Evolutionary conservation across 108 stramenopile species (phyloP).

Genomic region (Discostella stelligeroides): DNA sequence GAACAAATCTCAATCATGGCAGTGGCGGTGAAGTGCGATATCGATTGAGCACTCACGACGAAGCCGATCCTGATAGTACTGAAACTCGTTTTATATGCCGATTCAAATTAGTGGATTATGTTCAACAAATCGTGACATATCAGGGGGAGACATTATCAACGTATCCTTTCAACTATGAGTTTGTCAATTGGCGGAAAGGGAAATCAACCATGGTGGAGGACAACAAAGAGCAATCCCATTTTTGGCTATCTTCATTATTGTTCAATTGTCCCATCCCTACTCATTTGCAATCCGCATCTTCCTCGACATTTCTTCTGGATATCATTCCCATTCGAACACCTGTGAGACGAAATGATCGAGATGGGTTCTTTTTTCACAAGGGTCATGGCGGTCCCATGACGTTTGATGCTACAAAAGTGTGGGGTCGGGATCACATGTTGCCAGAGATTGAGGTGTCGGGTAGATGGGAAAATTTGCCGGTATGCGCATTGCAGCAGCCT

Average conservation of each 20-base stretch:
- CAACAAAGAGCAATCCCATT: constrained; percentile 64
- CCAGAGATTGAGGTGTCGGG: constrained; percentile 40
- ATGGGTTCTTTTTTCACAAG: constrained; percentile 52
- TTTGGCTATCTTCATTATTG: constrained; percentile 74
- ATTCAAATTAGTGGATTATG: constrained; percentile 60
- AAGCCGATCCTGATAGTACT: constrained; percentile 77
- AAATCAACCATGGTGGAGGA: constrained; percentile 53
- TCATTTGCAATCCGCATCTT: constrained; percentile 7
- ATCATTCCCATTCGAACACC: constrained; percentile 73
- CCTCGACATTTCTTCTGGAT: constrained; percentile 52
- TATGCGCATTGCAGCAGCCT: constrained; percentile 26
- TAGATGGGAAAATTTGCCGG: constrained; percentile 57
- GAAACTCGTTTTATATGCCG: constrained; percentile 86
- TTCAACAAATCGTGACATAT: constrained; percentile 28
- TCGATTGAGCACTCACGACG: constrained; percentile 69
- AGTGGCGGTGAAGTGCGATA: constrained; percentile 42
- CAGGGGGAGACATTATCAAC: constrained; percentile 56
- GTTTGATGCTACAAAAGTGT: constrained; percentile 63
- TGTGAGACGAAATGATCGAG: constrained; percentile 47
- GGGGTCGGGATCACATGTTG: constrained; percentile 56
- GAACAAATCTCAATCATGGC: constrained; percentile 3
- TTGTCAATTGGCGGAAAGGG: constrained; percentile 60
- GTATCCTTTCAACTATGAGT: constrained; percentile 75
- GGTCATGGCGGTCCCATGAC: constrained; percentile 52
- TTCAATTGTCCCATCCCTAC: constrained; percentile 85